Evolutionary conservation across 805 yeast genomes (phyloP).

Genomic region (Jamesozyma lodderae): DNA sequence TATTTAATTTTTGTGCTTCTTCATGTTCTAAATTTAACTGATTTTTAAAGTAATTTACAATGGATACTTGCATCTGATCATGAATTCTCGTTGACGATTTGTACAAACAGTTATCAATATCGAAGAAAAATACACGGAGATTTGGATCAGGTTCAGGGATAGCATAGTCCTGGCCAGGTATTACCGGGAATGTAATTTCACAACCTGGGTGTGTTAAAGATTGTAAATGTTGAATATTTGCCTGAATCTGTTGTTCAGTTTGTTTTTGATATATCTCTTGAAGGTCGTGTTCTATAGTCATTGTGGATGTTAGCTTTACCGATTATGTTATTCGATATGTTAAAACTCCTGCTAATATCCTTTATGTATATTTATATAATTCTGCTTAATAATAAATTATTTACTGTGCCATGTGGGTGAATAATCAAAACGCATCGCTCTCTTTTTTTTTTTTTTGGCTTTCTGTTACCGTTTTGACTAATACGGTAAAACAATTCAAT

Average conservation of each 20-base stretch:
- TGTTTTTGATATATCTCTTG: constrained; percentile 11
- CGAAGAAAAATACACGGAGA: constrained; percentile 60
- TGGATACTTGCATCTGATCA: constrained; percentile 79
- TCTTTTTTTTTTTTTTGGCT: no score
- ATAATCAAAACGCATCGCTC: no score
- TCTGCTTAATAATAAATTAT: no score
- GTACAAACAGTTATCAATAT: constrained; percentile 89
- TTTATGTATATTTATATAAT: no score
- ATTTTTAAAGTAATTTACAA: constrained; percentile 70
- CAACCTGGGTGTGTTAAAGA: constrained; percentile 31
- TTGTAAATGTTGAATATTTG: constrained; percentile 28
- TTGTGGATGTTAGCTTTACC: no score
- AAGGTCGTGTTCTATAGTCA: constrained; percentile 6
- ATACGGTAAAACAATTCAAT: no score
- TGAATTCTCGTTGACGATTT: constrained; percentile 65
- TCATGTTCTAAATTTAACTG: constrained; percentile 53
- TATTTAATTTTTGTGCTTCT: constrained; percentile 66
- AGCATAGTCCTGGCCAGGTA: no score
- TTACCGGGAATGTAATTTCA: constrained; percentile 23
- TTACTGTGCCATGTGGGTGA: no score
- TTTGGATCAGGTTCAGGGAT: constrained; percentile 25
- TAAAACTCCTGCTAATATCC: no score
- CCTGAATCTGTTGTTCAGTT: constrained; percentile 20
- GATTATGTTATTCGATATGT: no score
- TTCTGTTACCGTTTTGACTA: no score